Percentiles rank a stretch among this genome's conserved stretches.
These are phyloP conservation scores for Psophocarpus tetragonolobus DNA, from an alignment of 306 rosid species.

Conservation along the genomic window DNA sequence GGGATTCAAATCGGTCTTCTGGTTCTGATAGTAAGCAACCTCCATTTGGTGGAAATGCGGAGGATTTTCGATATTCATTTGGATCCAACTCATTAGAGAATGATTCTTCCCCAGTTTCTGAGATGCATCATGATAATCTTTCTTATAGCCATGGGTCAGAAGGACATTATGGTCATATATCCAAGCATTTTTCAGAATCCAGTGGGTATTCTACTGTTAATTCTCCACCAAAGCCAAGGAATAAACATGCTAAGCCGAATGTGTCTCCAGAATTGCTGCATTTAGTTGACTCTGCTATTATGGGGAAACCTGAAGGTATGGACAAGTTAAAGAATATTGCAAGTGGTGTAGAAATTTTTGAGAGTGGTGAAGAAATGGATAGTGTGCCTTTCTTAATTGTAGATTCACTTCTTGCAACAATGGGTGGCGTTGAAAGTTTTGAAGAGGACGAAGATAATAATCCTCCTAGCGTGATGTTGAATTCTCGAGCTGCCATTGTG, in stretches of 20 bases:
- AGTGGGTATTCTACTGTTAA: slow-evolving; percentile 58
- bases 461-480: slow-evolving; percentile 98
- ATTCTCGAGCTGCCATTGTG: slow-evolving; percentile 96
- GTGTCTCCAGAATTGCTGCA: slow-evolving; percentile 97
- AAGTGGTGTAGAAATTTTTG: slow-evolving; percentile 74
- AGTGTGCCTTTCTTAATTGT: slow-evolving; percentile 74
- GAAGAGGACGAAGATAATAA: slow-evolving; percentile 92
- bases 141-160: slow-evolving; percentile 53
- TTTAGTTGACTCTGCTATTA: slow-evolving; percentile 96
- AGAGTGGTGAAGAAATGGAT: slow-evolving; percentile 74
- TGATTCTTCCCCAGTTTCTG: slow-evolving; percentile 56
- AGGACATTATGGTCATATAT: slow-evolving; percentile 45
- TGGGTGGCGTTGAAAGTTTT: slow-evolving; percentile 99
- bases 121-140: slow-evolving; percentile 48
- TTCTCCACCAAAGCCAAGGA: slow-evolving; percentile 70
- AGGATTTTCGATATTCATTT: slow-evolving; percentile 51
- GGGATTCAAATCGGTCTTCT: slow-evolving; percentile 54
- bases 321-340: slow-evolving; percentile 89
- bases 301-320: slow-evolving; percentile 96
- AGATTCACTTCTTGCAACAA: slow-evolving; percentile 95
- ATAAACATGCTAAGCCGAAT: slow-evolving; percentile 75
- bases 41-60: slow-evolving; percentile 54
- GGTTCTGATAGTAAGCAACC: slow-evolving; percentile 57
- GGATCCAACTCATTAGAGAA: slow-evolving; percentile 41
- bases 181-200: slow-evolving; percentile 65